Evolutionary conservation across 2,329 filamentous ascomycete genomes (phyloP).

Genomic region (Whalleya microplaca): DNA sequence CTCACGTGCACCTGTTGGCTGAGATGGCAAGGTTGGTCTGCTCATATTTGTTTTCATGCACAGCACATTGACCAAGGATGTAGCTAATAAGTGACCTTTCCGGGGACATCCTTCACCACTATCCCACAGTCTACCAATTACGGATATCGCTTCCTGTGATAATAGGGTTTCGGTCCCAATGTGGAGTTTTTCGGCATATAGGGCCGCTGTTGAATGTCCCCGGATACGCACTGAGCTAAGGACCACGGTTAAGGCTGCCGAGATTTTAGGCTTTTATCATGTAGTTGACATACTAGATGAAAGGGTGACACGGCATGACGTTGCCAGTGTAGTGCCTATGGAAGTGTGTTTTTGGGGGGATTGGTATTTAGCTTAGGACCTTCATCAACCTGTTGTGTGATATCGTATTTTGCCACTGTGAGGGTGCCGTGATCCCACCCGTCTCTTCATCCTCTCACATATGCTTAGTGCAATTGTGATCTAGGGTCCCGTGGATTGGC

Average conservation of each 20-base stretch:
- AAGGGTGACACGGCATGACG: neutral
- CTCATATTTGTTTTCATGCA: no score
- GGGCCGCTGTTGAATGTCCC: neutral
- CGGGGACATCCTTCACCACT: no score
- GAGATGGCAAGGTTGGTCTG: no score
- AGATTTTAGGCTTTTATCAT: neutral
- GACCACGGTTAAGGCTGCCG: neutral
- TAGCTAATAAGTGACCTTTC: no score
- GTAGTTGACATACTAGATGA: neutral
- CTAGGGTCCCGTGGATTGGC: no score
- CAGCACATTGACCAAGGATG: no score
- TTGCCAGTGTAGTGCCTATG: neutral
- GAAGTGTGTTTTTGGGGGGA: constrained; percentile 5
- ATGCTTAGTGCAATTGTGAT: no score
- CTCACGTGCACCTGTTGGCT: no score
- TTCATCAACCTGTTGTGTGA: constrained; percentile 10
- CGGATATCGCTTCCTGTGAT: constrained; percentile 6
- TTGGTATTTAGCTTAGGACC: neutral
- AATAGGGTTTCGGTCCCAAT: constrained; percentile 7
- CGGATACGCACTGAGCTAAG: neutral
- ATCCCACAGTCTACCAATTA: no score
- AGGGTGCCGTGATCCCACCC: neutral
- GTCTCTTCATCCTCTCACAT: neutral
- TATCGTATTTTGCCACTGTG: neutral
- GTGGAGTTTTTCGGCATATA: constrained; percentile 1